A percentile compares a stretch with the other conserved stretches of the same genome.
These are phyloP conservation scores for Monosporascus sp. DNA, from an alignment of 2,329 filamentous ascomycete genomes.

Conservation along the genomic window DNA sequence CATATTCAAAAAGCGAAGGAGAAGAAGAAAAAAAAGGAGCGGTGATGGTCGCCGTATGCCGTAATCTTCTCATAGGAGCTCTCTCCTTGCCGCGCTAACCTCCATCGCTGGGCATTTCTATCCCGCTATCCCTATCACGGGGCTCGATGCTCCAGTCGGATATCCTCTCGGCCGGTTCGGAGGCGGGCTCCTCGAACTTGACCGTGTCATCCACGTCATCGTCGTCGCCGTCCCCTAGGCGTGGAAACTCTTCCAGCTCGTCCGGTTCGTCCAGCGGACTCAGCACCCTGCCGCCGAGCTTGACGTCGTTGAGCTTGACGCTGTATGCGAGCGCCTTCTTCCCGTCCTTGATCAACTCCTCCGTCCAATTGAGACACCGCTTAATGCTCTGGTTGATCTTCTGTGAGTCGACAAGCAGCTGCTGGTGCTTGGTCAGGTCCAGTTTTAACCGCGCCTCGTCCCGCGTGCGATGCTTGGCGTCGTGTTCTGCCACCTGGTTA, in stretches of 20 bases:
- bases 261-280: constrained; percentile 58
- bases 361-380: constrained; percentile 82
- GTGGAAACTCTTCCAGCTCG: constrained; percentile 28
- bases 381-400: constrained; percentile 94
- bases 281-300: constrained; percentile 76
- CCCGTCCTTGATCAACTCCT: constrained; percentile 83
- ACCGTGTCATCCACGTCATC: constrained; percentile 19
- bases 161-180: constrained; percentile 12
- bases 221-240: constrained; percentile 22
- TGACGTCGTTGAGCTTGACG: constrained; percentile 72
- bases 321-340: constrained; percentile 81
- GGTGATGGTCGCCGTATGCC: neutral
- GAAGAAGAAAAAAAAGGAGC: neutral
- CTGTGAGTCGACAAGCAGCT: constrained; percentile 82
- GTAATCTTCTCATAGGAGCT: neutral
- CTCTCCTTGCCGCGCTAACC: constrained; percentile 14
- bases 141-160: constrained; percentile 24
- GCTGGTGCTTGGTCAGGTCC: constrained; percentile 83
- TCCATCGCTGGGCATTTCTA: constrained; percentile 41
- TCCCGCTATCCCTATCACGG: constrained; percentile 49
- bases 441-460: constrained; percentile 81
- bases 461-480: constrained; percentile 55
- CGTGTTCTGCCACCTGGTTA: constrained; percentile 33
- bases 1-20: neutral
- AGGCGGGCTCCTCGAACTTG: constrained; percentile 11